Percentiles rank a stretch among this genome's conserved stretches.
These are phyloP conservation scores for Rhizophagus sp. DNA, from an alignment of 192 early-diverging fungal species.

Conservation along the genomic window DNA sequence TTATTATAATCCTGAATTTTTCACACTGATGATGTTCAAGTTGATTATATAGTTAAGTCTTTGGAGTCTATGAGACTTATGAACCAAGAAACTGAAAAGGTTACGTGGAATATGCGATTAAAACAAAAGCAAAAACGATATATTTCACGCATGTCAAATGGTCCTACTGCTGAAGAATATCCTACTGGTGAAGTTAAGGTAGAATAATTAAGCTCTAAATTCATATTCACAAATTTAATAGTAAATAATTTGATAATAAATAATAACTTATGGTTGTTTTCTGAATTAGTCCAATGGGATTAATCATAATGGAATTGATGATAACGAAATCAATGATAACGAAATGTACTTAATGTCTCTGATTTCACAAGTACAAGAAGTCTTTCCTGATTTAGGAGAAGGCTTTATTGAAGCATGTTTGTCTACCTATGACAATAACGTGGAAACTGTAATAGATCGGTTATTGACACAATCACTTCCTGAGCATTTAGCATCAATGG, in stretches of 20 bases:
- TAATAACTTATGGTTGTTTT: neutral
- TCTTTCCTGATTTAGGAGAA: conserved; percentile 87
- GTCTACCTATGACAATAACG: conserved; percentile 60
- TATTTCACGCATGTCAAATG: neutral
- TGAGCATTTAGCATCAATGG: conserved; percentile 60
- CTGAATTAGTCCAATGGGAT: neutral
- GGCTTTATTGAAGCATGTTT: conserved; percentile 91
- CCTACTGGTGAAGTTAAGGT: neutral
- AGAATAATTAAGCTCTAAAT: neutral
- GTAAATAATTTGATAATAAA: neutral
- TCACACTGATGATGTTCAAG: conserved; percentile 51
- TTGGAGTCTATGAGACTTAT: conserved; percentile 70
- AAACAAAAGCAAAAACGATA: conserved; percentile 10
- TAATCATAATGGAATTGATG: neutral
- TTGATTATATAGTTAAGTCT: conserved; percentile 65
- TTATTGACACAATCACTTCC: conserved; percentile 82
- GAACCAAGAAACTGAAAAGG: conserved; percentile 28
- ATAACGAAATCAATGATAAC: neutral
- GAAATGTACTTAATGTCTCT: conserved; percentile 38
- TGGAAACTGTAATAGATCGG: conserved; percentile 75
- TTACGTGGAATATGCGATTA: neutral
- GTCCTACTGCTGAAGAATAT: too few relatives aligned
- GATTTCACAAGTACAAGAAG: conserved; percentile 81
- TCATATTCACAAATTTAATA: neutral
- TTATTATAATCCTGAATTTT: conserved; percentile 23